Conservation (phyloP, 2,329 filamentous ascomycete species). For the Beauveria rudraprayagi region DNA sequence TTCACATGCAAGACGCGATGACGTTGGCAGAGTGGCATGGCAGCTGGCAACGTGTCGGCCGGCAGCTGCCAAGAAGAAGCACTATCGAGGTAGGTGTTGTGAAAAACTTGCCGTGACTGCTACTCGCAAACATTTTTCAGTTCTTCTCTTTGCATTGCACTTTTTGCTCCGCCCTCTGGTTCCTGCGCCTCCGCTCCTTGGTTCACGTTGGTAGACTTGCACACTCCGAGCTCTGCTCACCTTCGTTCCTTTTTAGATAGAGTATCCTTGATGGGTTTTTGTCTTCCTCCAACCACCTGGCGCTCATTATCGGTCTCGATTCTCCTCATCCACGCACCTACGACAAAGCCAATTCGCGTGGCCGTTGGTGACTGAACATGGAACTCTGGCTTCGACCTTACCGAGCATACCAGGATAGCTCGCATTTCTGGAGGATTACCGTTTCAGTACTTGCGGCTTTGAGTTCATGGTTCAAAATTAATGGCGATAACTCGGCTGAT, state of each 20-base stretch:
- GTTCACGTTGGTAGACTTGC: not conserved
- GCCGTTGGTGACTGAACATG: not conserved
- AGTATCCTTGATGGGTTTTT: slow-evolving; percentile 6
- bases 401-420: not conserved
- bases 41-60: slow-evolving; percentile 4
- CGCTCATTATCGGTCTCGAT: not conserved
- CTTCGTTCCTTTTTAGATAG: not conserved
- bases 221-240: slow-evolving; percentile 2
- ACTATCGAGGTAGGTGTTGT: not conserved
- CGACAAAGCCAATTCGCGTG: not conserved
- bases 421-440: not conserved
- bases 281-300: not conserved
- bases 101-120: not conserved
- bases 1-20: not conserved
- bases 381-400: not conserved
- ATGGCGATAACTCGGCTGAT: not conserved
- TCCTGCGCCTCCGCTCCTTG: not conserved
- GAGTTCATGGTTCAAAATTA: not conserved
- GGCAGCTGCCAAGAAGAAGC: slow-evolving; percentile 5
- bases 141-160: not conserved
- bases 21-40: not conserved
- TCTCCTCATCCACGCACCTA: not conserved
- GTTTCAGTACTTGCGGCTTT: not conserved
- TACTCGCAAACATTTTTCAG: not conserved
- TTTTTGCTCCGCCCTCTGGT: slow-evolving; percentile 6